Evolutionary conservation across 169 alveolate species (phyloP), one percentile per base, ranked within the genome.

Genomic region (Cryptosporidium tyzzeri): DNA sequence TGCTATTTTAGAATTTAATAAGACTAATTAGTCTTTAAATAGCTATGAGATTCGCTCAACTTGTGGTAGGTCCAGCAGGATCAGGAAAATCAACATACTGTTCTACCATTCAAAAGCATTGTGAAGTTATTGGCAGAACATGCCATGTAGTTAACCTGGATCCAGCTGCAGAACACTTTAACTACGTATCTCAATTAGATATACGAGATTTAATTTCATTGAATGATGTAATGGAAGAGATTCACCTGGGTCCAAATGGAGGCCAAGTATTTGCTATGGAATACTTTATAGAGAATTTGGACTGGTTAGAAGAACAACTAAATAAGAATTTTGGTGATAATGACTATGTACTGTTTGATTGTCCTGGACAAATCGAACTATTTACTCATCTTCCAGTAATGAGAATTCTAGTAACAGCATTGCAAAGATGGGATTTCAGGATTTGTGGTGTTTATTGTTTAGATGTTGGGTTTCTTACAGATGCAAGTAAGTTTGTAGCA

Each of bases 21-120:
- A 53, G 18, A 39, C 69, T 9, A 23, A 26, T 26, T 41, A 41
- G 7, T 41, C 48, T 55, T 55, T 21, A n/a, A 55, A 55, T n/a
- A n/a, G 9, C 23, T 10, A 95, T 95, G 96, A 91, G 95, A 45
- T 96, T 93, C 84, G 99, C 99, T 31, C 98, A 97, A 91, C 92
- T 98, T 69, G 98, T 97, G 33, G 96, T 98, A 71, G 99, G 99
- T 10, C 99, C 99, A 26, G 99, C 99, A 26, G 99, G 99, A 12
- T 95, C 98, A 86, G 99, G 99, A 61, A 96, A 97, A 96, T 96
- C 99, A 44, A 97, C 99, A 23, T 97, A 97, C 93, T 97, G 99
- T 92, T 93, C 96, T 55, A 93, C 93, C 61, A 92, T 97, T 69
- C 97, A 97, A 93, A 98, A 96, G 69, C 97, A 96, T 85, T 97